Percentiles rank a stretch among this genome's conserved stretches.
Evolutionary conservation across 345 rosid species (phyloP).

Genomic region (Eucalyptus erythrocorys): DNA sequence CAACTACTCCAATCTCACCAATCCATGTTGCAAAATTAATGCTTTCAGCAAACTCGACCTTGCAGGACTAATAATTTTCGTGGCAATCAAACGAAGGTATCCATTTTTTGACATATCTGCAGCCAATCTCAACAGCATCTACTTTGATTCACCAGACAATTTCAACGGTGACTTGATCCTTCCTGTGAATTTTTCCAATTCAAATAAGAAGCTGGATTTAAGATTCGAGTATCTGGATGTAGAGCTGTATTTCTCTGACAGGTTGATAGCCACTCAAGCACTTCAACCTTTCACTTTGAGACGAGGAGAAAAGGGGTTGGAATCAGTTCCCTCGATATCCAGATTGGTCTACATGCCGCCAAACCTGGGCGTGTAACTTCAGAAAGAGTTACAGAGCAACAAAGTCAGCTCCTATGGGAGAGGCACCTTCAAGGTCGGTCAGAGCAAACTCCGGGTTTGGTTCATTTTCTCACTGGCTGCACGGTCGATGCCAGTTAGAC

Average conservation of each 20-base stretch:
- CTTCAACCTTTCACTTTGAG: constrained; percentile 57
- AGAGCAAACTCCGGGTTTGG: constrained; percentile 46
- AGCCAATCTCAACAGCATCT: constrained; percentile 58
- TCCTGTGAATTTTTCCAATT: constrained; percentile 64
- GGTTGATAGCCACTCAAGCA: constrained; percentile 38
- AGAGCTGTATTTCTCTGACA: constrained; percentile 60
- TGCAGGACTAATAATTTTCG: constrained; percentile 50
- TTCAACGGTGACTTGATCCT: constrained; percentile 72
- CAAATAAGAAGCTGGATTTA: constrained; percentile 50
- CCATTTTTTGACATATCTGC: constrained; percentile 66
- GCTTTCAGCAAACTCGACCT: constrained; percentile 21
- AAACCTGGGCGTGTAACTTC: constrained; percentile 43
- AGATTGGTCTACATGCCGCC: constrained; percentile 69
- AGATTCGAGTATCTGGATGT: constrained; percentile 44
- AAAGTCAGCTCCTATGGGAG: constrained; percentile 16
- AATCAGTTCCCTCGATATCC: constrained; percentile 48
- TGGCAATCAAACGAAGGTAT: constrained; percentile 44
- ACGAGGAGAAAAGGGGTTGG: constrained; percentile 34
- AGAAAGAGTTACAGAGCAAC: constrained; percentile 54
- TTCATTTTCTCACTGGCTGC: constrained; percentile 70
- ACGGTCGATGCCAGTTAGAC: constrained; percentile 51
- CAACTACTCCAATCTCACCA: neutral
- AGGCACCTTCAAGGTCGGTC: constrained; percentile 56
- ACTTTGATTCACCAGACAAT: constrained; percentile 69
- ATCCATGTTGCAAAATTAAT: neutral